phyloP scores from a whole-genome alignment of 2,329 filamentous ascomycete species.

The Rosellinia necatrix region DNA sequence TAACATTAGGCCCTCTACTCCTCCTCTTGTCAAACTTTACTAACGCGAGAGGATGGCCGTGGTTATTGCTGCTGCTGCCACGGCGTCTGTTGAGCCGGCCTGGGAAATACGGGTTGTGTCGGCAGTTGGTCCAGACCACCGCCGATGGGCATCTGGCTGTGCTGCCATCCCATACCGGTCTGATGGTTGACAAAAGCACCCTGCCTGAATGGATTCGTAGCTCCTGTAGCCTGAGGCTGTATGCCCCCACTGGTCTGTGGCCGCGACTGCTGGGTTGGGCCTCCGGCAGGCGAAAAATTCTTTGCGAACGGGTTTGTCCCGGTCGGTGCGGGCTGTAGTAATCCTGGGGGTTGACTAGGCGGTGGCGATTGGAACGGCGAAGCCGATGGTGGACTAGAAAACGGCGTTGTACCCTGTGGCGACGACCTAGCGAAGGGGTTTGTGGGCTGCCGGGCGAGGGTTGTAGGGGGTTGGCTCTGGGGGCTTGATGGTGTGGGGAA shows the following conservation, averaged over 20 bases:
- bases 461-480: constrained; percentile 26
- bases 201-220: constrained; percentile 93
- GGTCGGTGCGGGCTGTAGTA: constrained; percentile 55
- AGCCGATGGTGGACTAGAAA: constrained; percentile 40
- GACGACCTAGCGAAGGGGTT: constrained; percentile 83
- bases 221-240: constrained; percentile 79
- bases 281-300: constrained; percentile 46
- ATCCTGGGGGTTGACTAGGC: constrained; percentile 44
- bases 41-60: background rate
- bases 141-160: constrained; percentile 76
- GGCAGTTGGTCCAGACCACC: constrained; percentile 78
- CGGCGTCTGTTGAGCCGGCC: constrained; percentile 68
- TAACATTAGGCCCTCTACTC: background rate
- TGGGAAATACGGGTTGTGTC: constrained; percentile 84
- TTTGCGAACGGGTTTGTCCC: constrained; percentile 66
- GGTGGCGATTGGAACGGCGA: constrained; percentile 53
- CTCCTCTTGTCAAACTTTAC: background rate
- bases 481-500: constrained; percentile 50
- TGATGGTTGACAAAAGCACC: constrained; percentile 86
- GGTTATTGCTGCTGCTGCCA: constrained; percentile 57
- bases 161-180: constrained; percentile 88
- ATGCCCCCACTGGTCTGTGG: constrained; percentile 56
- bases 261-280: constrained; percentile 45
- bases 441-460: constrained; percentile 67
- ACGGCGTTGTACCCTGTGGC: constrained; percentile 47